Evolutionary conservation across 169 alveolate species (phyloP), one percentile per base, ranked within the genome.

Genomic region (Plasmodium sp.): DNA sequence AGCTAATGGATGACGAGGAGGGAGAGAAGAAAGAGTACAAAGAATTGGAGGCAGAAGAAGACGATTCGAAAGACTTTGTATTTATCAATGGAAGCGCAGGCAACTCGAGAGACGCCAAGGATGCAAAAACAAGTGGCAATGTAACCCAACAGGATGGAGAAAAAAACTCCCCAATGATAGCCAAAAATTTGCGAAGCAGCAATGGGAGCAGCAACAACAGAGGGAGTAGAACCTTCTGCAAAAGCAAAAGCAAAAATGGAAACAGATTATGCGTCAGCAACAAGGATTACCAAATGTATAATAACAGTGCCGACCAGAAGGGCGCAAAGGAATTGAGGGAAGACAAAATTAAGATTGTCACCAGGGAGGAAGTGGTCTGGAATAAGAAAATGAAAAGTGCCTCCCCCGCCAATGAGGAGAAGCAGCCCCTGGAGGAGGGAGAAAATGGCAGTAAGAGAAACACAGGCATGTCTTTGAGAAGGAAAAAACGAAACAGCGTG

Each of bases 391-490:
- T 62, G 34, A 73, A 41, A 75, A 81, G 34, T 79, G n/a, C 85
- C 43, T 56, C 33, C 43, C 43, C 33, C 45, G 22, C 81, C 0
- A 41, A 16, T 18, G 84, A 67, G 34, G 91, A 33, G 43, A 45
- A 88, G n/a, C 75, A 72, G 41, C 48, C 27, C 27, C 31, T 45
- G 4, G 93, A 48, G n/a, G 93, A 71, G 5, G 36, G 14, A 27
- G 84, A 33, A 71, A 5, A 39, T 12, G 9, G n/a, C n/a, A 67
- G 27, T 5, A 67, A 22, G 34, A 72, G 62, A 33, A 84, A 33
- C 84, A 31, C 22, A 72, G 62, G 85, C 22, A 74, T 85, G 84
- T 51, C 75, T 22, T 41, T 85, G 67, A 85, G 93, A 85, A 75
- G 85, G 56, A 85, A 85, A 41, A 75, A 54, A 41, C 48, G 85